phyloP scores from a whole-genome alignment of 768 basidiomycete genomes.

The Rubroboletus pulcherrimus region DNA sequence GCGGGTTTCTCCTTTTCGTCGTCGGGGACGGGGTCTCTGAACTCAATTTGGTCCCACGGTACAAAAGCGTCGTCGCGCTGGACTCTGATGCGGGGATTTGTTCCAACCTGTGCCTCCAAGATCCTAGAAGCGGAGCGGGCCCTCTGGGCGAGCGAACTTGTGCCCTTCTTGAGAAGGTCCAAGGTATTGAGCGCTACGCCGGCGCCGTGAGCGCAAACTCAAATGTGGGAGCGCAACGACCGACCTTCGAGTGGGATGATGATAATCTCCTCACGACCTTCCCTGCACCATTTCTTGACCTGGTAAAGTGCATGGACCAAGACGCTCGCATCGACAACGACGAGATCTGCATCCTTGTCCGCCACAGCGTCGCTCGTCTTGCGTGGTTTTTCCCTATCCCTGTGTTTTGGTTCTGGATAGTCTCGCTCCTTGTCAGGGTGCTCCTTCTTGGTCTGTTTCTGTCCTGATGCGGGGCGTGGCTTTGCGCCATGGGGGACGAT shows the following conservation, averaged over 20 bases:
- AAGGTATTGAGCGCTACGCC: constrained; percentile 79
- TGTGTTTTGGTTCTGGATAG: constrained; percentile 14
- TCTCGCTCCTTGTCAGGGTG: constrained; percentile 20
- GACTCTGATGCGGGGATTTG: constrained; percentile 75
- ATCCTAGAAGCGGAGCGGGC: constrained; percentile 87
- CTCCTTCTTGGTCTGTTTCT: constrained; percentile 25
- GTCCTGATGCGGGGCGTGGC: constrained; percentile 18
- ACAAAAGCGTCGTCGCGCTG: constrained; percentile 82
- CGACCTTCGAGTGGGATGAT: constrained; percentile 87
- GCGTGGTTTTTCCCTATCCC: constrained; percentile 21
- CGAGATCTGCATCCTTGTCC: constrained; percentile 65
- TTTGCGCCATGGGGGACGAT: constrained; percentile 18
- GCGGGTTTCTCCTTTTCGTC: constrained; percentile 25
- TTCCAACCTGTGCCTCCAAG: constrained; percentile 82
- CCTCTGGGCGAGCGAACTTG: constrained; percentile 68
- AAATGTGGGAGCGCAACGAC: constrained; percentile 16
- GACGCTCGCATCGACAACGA: constrained; percentile 80
- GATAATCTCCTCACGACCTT: constrained; percentile 72
- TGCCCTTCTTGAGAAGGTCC: constrained; percentile 90
- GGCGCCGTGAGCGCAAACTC: constrained; percentile 7
- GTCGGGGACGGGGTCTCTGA: constrained; percentile 36
- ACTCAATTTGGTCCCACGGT: constrained; percentile 70
- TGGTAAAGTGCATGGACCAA: constrained; percentile 73
- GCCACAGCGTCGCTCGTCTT: constrained; percentile 26
- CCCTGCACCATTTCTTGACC: constrained; percentile 78